Evolutionary conservation across 805 yeast species (phyloP).

Genomic region (Candida insectorum): DNA sequence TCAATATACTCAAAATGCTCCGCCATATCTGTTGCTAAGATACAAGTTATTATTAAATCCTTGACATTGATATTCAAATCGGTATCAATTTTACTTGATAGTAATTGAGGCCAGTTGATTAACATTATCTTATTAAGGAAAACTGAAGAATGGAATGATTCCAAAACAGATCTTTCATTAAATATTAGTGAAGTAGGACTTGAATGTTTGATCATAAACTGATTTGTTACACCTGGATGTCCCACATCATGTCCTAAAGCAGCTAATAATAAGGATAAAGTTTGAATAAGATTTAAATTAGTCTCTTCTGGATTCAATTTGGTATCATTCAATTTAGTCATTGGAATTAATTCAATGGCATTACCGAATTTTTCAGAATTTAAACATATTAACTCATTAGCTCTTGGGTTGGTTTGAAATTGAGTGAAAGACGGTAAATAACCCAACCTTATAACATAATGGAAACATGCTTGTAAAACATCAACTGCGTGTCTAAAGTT

Average conservation of each 20-base stretch:
- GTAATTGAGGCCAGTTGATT: constrained; percentile 35
- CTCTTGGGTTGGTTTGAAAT: constrained; percentile 27
- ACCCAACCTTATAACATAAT: constrained; percentile 46
- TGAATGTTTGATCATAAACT: constrained; percentile 53
- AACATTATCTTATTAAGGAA: constrained; percentile 43
- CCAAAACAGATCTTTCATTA: constrained; percentile 69
- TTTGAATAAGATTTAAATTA: constrained; percentile 40
- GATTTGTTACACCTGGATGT: constrained; percentile 94
- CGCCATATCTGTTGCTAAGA: constrained; percentile 83
- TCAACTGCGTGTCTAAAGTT: constrained; percentile 95
- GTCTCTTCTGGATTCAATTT: constrained; percentile 12
- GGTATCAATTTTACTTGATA: constrained; percentile 13
- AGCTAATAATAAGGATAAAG: constrained; percentile 64
- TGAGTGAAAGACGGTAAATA: constrained; percentile 38
- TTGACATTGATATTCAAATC: constrained; percentile 14
- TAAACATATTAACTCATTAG: constrained; percentile 21
- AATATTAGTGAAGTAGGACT: constrained; percentile 65
- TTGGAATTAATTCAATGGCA: constrained; percentile 13
- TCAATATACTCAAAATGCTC: constrained; percentile 71
- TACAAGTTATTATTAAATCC: constrained; percentile 32
- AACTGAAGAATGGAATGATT: constrained; percentile 73
- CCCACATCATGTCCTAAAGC: constrained; percentile 95
- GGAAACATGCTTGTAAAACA: constrained; percentile 87
- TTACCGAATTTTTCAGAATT: constrained; percentile 13
- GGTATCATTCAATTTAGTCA: constrained; percentile 5